phyloP scores from a whole-genome alignment of 495 filamentous ascomycete species.

The Penicillium pulvis region DNA sequence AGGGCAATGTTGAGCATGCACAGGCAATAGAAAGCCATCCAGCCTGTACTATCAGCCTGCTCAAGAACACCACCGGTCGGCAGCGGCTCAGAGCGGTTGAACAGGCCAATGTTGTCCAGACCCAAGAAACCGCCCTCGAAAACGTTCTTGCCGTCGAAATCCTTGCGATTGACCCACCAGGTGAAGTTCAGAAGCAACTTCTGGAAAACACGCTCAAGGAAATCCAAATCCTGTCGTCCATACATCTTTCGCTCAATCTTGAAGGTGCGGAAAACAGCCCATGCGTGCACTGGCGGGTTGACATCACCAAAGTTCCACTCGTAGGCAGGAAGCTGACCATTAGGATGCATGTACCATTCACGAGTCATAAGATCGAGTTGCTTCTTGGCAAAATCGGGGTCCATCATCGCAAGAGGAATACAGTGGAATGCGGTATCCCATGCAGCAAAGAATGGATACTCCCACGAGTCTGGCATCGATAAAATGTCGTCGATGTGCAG shows the following conservation, averaged over 20 bases:
- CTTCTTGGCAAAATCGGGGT: constrained; percentile 96
- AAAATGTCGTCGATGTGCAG: constrained; percentile 91
- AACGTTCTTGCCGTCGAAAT: constrained; percentile 89
- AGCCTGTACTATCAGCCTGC: constrained; percentile 95
- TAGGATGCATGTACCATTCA: constrained; percentile 99
- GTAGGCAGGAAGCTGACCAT: constrained; percentile 88
- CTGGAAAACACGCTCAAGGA: constrained; percentile 94
- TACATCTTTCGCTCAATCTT: constrained; percentile 99
- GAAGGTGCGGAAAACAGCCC: constrained; percentile 92
- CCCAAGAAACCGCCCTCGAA: constrained; percentile 98
- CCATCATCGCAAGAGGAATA: constrained; percentile 94
- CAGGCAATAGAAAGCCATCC: constrained; percentile 97
- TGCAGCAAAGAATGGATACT: constrained; percentile 97
- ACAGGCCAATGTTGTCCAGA: constrained; percentile 93
- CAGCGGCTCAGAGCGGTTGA: constrained; percentile 96
- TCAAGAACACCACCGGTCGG: constrained; percentile 92
- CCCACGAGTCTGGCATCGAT: constrained; percentile 98
- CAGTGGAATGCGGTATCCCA: constrained; percentile 98
- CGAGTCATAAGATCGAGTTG: constrained; percentile 92
- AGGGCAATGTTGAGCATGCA: constrained; percentile 96
- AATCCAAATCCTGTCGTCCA: constrained; percentile 90
- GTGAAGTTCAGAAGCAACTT: constrained; percentile 96
- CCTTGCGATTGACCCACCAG: constrained; percentile 98
- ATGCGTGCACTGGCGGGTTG: constrained; percentile 95
- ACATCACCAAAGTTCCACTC: constrained; percentile 99